Percentiles rank a stretch among this genome's conserved stretches.
Conservation (phyloP, 2,329 filamentous ascomycete genomes). For the Nothopassalora personata region DNA sequence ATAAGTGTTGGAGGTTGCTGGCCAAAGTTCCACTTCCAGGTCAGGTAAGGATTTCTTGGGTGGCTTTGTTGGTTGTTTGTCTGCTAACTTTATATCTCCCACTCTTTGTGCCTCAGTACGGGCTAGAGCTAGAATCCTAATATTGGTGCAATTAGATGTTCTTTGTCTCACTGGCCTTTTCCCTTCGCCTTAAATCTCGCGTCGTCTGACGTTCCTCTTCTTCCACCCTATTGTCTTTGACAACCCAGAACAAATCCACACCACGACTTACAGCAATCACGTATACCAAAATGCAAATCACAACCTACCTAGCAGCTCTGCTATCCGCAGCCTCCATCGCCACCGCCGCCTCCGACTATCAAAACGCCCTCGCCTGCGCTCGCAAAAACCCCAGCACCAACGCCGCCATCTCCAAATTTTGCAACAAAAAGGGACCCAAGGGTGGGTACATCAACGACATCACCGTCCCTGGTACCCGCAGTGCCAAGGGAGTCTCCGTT, state of each 20-base stretch:
- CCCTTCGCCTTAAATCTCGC: too few relatives aligned
- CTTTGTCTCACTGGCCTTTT: background rate
- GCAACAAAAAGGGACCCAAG: constrained; percentile 8
- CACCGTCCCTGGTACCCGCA: constrained; percentile 14
- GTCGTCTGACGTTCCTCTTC: too few relatives aligned
- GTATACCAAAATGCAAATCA: background rate
- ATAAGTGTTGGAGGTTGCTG: background rate
- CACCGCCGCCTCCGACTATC: constrained; percentile 13
- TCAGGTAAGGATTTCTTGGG: background rate
- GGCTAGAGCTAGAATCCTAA: background rate
- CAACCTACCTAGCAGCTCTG: constrained; percentile 6
- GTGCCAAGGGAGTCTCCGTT: constrained; percentile 10
- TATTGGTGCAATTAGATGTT: background rate
- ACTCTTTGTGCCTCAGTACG: background rate
- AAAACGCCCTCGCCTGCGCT: constrained; percentile 21
- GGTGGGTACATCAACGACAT: constrained; percentile 13
- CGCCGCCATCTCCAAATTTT: constrained; percentile 20
- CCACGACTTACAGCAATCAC: background rate
- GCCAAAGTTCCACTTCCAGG: background rate
- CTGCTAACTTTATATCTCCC: background rate
- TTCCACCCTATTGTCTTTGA: too few relatives aligned
- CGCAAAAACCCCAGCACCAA: constrained; percentile 19
- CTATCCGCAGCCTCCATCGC: constrained; percentile 3
- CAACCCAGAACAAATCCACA: too few relatives aligned
- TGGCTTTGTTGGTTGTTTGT: background rate